A percentile compares a stretch with the other conserved stretches of the same genome.
Conservation (phyloP, 1,139 yeast species). For the Pichia sp. region DNA sequence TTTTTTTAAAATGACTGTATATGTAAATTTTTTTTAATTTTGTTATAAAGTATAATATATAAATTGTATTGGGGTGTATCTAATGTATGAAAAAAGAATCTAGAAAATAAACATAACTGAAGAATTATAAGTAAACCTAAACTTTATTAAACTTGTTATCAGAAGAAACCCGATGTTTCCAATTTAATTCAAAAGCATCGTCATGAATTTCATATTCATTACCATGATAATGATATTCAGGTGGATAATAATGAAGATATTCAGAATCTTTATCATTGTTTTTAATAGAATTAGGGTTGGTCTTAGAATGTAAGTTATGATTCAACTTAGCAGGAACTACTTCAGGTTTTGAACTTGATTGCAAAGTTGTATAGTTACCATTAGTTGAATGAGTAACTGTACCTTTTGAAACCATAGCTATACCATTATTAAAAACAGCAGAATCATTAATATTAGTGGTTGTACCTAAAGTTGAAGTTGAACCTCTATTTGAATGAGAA, state of each 20-base stretch:
- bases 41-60: no score
- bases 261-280: not conserved
- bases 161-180: constrained; percentile 12
- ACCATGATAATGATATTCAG: not conserved
- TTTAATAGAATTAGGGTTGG: no score
- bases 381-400: constrained; percentile 5
- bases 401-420: constrained; percentile 10
- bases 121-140: no score
- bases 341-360: not conserved
- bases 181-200: constrained; percentile 10
- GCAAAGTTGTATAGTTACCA: not conserved
- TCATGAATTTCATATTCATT: constrained; percentile 1
- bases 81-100: not conserved
- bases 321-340: not conserved
- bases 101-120: no score
- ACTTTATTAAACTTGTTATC: not conserved
- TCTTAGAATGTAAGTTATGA: not conserved
- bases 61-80: not conserved
- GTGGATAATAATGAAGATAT: not conserved
- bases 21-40: no score
- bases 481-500: constrained; percentile 12
- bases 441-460: not conserved
- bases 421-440: constrained; percentile 8
- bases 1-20: no score
- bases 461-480: not conserved